phyloP scores from a whole-genome alignment of 2,329 filamentous ascomycete genomes.

The Pezicula radicicola region DNA sequence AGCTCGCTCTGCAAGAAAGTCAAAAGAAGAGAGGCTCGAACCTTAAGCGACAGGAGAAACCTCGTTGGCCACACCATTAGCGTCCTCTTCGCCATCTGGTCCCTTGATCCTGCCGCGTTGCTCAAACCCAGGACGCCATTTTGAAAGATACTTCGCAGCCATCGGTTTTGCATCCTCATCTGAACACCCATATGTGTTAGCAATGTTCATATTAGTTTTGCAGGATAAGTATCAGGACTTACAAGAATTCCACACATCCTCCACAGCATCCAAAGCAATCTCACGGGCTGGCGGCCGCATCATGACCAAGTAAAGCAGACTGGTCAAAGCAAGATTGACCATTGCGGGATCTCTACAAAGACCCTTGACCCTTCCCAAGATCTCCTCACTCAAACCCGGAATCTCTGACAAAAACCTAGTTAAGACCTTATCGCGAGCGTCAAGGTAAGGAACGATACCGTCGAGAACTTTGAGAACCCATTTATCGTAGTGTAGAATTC shows the following conservation, averaged over 20 bases:
- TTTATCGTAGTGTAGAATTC: constrained; percentile 69
- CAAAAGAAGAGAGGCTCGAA: neutral
- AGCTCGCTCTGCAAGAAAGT: neutral
- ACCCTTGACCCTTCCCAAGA: constrained; percentile 70
- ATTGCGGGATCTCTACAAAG: constrained; percentile 66
- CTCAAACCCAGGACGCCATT: constrained; percentile 48
- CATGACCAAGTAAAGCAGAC: constrained; percentile 64
- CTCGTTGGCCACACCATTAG: neutral
- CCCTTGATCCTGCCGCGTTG: constrained; percentile 16
- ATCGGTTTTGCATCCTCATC: constrained; percentile 61
- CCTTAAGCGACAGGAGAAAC: neutral
- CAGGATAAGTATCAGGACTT: constrained; percentile 30
- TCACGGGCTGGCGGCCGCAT: constrained; percentile 64
- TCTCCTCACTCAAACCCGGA: constrained; percentile 68
- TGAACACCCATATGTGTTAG: constrained; percentile 26
- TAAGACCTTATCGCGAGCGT: constrained; percentile 83
- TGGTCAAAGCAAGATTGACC: constrained; percentile 60
- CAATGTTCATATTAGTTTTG: constrained; percentile 7
- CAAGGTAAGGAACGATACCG: constrained; percentile 86
- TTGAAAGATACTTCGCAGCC: constrained; percentile 59
- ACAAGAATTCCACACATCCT: constrained; percentile 67
- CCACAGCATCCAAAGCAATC: constrained; percentile 60
- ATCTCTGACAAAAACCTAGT: constrained; percentile 91
- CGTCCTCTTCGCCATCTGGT: constrained; percentile 9
- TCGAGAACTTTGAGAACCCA: constrained; percentile 83